Conservation (phyloP, 2,329 filamentous ascomycete genomes). For the Ambrosiella beaveri region DNA sequence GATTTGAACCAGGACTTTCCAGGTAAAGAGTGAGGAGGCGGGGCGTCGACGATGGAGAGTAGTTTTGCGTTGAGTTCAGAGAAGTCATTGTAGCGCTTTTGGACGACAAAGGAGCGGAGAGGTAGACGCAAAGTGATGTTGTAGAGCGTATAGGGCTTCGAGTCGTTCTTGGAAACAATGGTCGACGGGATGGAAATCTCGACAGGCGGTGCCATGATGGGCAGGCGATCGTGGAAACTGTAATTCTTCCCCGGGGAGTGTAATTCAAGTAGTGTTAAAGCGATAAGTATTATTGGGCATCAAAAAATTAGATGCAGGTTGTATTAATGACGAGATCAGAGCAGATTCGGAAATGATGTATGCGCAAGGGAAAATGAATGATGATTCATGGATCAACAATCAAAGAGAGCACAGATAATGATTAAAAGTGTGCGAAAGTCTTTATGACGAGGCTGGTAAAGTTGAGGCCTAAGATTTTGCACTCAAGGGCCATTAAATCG, state of each 20-base stretch:
- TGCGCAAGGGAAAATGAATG: neutral
- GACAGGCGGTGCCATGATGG: constrained; percentile 43
- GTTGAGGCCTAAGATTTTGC: neutral
- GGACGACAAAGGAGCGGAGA: constrained; percentile 55
- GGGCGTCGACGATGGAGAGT: constrained; percentile 36
- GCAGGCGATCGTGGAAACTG: neutral
- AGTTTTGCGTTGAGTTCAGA: constrained; percentile 46
- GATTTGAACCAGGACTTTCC: constrained; percentile 62
- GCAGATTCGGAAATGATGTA: neutral
- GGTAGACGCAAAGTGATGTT: constrained; percentile 63
- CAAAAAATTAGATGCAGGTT: neutral
- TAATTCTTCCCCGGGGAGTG: neutral
- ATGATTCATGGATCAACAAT: neutral
- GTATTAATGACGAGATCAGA: neutral
- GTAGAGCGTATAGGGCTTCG: constrained; percentile 60
- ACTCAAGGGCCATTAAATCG: neutral
- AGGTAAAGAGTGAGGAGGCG: constrained; percentile 52
- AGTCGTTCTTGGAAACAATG: constrained; percentile 33
- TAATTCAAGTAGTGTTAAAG: neutral
- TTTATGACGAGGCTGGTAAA: constrained; percentile 4
- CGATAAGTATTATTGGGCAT: neutral
- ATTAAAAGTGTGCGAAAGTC: neutral
- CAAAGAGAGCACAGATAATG: neutral
- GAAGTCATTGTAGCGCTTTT: constrained; percentile 76
- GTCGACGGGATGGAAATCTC: constrained; percentile 54